Evolutionary conservation across 805 yeast species (phyloP).

Genomic region (Aciculoconidium aculeatum): DNA sequence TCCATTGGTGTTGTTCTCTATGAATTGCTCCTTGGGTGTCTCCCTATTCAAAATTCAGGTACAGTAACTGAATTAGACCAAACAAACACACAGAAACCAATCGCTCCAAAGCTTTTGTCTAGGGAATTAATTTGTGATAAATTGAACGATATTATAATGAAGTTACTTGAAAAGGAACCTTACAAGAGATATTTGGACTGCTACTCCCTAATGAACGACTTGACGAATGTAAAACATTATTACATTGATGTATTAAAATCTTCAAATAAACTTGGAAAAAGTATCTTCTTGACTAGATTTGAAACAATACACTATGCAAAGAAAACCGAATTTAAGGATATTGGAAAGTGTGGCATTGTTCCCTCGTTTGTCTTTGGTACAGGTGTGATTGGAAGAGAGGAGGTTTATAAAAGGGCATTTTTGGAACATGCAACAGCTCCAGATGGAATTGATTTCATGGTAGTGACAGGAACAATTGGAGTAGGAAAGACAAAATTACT

Average conservation of each 20-base stretch:
- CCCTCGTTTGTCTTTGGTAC: constrained; percentile 7
- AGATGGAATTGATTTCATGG: constrained; percentile 15
- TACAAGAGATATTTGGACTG: constrained; percentile 33
- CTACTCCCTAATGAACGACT: constrained; percentile 29
- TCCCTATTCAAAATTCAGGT: constrained; percentile 39
- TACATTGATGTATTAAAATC: constrained; percentile 15
- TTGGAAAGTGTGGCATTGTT: constrained; percentile 7
- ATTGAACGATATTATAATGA: constrained; percentile 37
- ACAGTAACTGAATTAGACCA: too few relatives aligned
- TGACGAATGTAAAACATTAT: constrained; percentile 18
- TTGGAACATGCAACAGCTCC: constrained; percentile 6
- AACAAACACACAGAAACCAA: constrained; percentile 37
- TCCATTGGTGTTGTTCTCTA: constrained; percentile 46
- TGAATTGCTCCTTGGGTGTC: constrained; percentile 39
- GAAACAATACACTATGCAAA: constrained; percentile 2
- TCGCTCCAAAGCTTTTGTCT: constrained; percentile 30
- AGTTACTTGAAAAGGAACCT: constrained; percentile 36
- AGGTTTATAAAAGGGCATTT: constrained; percentile 7
- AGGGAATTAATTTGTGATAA: constrained; percentile 20
- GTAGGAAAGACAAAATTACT: constrained; percentile 41
- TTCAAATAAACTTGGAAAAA: too few relatives aligned
- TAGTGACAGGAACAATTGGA: constrained; percentile 40
- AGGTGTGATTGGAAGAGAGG: constrained; percentile 11
- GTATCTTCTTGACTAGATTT: background rate
- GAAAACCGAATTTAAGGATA: constrained; percentile 1